Base-by-base conservation (phyloP, 305 asterid species). In the Solanum hybrid region DNA sequence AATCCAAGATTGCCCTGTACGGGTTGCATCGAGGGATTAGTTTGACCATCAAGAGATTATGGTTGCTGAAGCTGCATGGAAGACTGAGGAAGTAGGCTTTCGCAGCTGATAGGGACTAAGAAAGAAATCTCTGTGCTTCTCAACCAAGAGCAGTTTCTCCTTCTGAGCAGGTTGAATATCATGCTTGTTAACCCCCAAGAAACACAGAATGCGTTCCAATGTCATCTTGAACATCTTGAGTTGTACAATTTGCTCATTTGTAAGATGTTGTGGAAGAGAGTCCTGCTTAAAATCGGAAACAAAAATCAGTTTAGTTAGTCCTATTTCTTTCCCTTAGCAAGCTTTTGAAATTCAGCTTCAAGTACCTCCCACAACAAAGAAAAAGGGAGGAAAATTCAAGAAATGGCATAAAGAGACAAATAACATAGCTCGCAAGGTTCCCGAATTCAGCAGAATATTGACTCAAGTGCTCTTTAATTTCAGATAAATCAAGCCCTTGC, bases 1-100 rank as follows among this genome's bases (percentile, higher is more conserved):
- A 1, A 61, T 7, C 72, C 26, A 0, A 61, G 72, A 8, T 61
- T 61, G 1, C 0, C 83, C 87, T 94, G 98, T 94, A 95, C 91
- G 27, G 95, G 89, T 90, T 96, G 99, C 97, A 95, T 92, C 93
- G 95, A 98, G 14, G 94, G 88, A 92, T 93, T 96, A 94, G 95
- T 93, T 93, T 96, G 98, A 92, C 93, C 95, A 87, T 96, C 99
- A 90, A 89, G 97, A 91, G 95, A 91, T 87, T 95, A 96, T 90
- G 95, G 93, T 93, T 94, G 97, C 91, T 93, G 97, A 87, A 95
- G 86, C 90, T 94, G 98, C 94, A 93, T 91, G 91, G 93, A 94
- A 91, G 96, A 91, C 89, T 95, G 98, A 32, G 91, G 72, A 20
- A 3, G 72, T 61, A 20, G 12, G 72, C 26, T 20, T 61, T 61